These are phyloP conservation scores for Trichoderma asperellum DNA, from an alignment of 2,329 filamentous ascomycete genomes.

Conservation along the genomic window DNA sequence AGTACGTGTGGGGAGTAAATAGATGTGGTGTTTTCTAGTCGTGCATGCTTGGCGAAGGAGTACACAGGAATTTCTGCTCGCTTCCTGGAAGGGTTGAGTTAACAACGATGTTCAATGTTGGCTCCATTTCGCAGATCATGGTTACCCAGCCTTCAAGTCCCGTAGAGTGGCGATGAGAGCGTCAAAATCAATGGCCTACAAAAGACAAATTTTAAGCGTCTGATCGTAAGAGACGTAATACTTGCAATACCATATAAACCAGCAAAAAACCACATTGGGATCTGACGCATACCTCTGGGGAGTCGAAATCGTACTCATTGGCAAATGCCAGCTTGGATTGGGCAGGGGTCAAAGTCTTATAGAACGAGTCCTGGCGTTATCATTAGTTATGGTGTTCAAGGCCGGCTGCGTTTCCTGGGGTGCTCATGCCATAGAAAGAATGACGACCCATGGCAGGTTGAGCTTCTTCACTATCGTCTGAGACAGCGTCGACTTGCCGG, in stretches of 20 bases:
- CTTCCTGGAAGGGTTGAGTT: constrained; percentile 56
- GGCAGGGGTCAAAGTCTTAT: constrained; percentile 83
- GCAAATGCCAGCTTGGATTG: constrained; percentile 79
- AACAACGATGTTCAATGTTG: constrained; percentile 23
- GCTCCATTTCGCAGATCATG: neutral
- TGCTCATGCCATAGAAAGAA: constrained; percentile 82
- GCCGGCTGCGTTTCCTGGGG: constrained; percentile 25
- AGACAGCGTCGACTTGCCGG: constrained; percentile 89
- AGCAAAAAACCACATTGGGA: constrained; percentile 3
- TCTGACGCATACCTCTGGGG: constrained; percentile 64
- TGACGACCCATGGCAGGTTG: constrained; percentile 96
- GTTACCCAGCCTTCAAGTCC: constrained; percentile 90
- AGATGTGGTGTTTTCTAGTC: constrained; percentile 76
- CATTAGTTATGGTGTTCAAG: constrained; percentile 32
- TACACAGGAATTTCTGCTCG: constrained; percentile 92
- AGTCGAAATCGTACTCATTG: constrained; percentile 96
- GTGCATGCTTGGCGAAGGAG: constrained; percentile 89
- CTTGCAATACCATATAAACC: neutral
- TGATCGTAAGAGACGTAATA: neutral
- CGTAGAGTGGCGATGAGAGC: constrained; percentile 75
- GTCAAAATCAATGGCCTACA: constrained; percentile 87
- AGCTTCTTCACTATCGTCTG: constrained; percentile 87
- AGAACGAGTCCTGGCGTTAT: constrained; percentile 83
- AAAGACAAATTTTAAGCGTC: neutral
- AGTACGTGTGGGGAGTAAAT: constrained; percentile 97